These are phyloP conservation scores for Chlorophyllum brunneum DNA, from an alignment of 768 basidiomycete species.

Conservation along the genomic window DNA sequence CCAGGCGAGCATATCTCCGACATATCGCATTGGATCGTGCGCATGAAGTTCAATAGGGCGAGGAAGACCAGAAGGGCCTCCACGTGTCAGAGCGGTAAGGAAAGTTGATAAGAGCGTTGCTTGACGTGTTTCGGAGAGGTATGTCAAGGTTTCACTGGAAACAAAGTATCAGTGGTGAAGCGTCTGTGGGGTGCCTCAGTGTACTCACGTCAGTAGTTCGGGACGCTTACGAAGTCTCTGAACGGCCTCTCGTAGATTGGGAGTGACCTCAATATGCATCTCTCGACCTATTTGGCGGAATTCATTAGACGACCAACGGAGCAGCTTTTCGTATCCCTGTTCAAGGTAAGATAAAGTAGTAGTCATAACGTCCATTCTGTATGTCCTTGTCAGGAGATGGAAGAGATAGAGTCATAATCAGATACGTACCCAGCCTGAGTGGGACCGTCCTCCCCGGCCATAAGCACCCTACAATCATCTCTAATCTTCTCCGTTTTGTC, in stretches of 20 bases:
- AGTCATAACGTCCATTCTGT: constrained; percentile 85
- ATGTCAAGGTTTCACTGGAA: constrained; percentile 61
- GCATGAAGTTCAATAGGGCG: constrained; percentile 97
- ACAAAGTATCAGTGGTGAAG: background rate
- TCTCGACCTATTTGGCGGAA: constrained; percentile 79
- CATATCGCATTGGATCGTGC: constrained; percentile 93
- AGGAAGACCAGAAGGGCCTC: constrained; percentile 79
- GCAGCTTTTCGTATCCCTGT: constrained; percentile 85
- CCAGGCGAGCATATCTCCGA: constrained; percentile 99
- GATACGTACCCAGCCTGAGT: constrained; percentile 68
- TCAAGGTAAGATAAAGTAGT: constrained; percentile 80
- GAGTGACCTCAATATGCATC: constrained; percentile 63
- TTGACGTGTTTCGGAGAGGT: constrained; percentile 81
- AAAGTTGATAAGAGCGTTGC: constrained; percentile 77
- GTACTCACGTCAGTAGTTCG: constrained; percentile 66
- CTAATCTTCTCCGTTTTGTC: constrained; percentile 82
- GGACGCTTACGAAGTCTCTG: constrained; percentile 71
- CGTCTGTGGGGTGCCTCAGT: background rate
- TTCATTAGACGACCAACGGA: constrained; percentile 81
- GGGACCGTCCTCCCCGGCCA: constrained; percentile 80
- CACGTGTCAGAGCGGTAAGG: constrained; percentile 82
- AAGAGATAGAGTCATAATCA: background rate
- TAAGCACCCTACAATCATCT: constrained; percentile 78
- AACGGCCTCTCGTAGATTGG: constrained; percentile 68
- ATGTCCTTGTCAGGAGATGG: background rate